Evolutionary conservation across 108 stramenopile species (phyloP).

Genomic region (Ochromonas danica): DNA sequence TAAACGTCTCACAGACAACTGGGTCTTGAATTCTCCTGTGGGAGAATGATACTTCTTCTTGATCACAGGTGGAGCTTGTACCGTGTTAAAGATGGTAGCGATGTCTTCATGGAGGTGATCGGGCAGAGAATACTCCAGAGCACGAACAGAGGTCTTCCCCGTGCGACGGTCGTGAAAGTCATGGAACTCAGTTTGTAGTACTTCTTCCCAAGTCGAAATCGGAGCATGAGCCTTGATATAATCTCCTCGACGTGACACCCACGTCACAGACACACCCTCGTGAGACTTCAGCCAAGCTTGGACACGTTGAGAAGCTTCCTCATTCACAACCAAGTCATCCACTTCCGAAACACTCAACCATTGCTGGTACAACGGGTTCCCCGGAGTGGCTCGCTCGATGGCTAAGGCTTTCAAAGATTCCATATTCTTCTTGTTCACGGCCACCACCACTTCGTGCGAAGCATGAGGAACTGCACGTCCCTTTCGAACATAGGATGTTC

Average conservation of each 20-base stretch:
- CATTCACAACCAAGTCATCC: background rate
- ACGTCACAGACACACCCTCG: background rate
- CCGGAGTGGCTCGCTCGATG: conserved; percentile 23
- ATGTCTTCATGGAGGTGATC: background rate
- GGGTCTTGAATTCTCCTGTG: background rate
- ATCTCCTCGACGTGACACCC: conserved; percentile 8
- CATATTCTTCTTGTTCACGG: background rate
- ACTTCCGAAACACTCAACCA: conserved; percentile 32
- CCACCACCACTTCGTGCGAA: conserved; percentile 1
- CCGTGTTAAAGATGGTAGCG: background rate
- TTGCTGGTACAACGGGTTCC: conserved; percentile 25
- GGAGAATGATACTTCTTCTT: background rate
- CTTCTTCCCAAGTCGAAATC: conserved; percentile 24
- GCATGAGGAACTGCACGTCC: background rate
- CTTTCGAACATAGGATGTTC: background rate
- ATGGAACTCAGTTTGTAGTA: conserved; percentile 28
- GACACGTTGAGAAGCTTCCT: background rate
- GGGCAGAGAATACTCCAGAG: background rate
- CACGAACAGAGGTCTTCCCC: background rate
- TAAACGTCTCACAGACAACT: background rate
- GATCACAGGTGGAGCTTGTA: background rate
- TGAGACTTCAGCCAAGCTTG: background rate
- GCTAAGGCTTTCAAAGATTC: background rate
- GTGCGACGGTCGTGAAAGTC: background rate
- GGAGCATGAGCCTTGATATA: background rate